Evolutionary conservation across 2,329 filamentous ascomycete genomes (phyloP).

Genomic region (Colletotrichum destructivum): DNA sequence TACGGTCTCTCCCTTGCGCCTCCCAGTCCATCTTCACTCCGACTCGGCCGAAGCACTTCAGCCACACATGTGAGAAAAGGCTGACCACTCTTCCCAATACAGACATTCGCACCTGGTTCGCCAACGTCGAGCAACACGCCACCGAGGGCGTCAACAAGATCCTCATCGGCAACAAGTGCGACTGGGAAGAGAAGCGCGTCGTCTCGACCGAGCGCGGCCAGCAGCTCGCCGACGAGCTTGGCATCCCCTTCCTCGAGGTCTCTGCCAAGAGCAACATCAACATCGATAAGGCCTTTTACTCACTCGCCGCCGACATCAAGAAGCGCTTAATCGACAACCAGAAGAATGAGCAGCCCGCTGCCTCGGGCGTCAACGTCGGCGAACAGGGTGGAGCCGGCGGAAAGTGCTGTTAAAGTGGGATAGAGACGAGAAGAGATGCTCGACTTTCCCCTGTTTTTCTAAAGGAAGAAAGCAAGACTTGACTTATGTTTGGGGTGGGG

Average conservation of each 20-base stretch:
- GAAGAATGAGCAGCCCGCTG: conserved; percentile 77
- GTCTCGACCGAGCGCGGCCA: conserved; percentile 95
- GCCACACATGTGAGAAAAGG: conserved; percentile 25
- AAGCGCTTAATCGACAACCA: conserved; percentile 95
- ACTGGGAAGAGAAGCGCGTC: conserved; percentile 99
- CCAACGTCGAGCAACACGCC: conserved; percentile 97
- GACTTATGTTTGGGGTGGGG: conserved; percentile 15
- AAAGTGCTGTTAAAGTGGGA: conserved; percentile 80
- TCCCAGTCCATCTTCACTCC: not conserved
- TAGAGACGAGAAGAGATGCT: not conserved
- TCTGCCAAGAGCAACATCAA: conserved; percentile 99
- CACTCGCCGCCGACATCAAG: conserved; percentile 96
- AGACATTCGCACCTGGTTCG: conserved; percentile 99
- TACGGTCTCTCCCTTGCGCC: conserved; percentile 61
- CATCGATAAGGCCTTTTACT: conserved; percentile 99
- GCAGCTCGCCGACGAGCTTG: conserved; percentile 92
- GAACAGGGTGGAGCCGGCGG: conserved; percentile 71
- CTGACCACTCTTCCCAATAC: conserved; percentile 46
- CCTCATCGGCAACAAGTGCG: conserved; percentile 99
- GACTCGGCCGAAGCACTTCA: not conserved
- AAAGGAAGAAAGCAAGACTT: conserved; percentile 29
- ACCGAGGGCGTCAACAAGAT: conserved; percentile 99
- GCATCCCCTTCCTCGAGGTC: conserved; percentile 98
- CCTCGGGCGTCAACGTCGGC: conserved; percentile 78
- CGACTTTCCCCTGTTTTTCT: conserved; percentile 13